Percentiles rank a stretch among this genome's conserved stretches.
Conservation (phyloP, 2,329 filamentous ascomycete species). For the Fusarium sp. region DNA sequence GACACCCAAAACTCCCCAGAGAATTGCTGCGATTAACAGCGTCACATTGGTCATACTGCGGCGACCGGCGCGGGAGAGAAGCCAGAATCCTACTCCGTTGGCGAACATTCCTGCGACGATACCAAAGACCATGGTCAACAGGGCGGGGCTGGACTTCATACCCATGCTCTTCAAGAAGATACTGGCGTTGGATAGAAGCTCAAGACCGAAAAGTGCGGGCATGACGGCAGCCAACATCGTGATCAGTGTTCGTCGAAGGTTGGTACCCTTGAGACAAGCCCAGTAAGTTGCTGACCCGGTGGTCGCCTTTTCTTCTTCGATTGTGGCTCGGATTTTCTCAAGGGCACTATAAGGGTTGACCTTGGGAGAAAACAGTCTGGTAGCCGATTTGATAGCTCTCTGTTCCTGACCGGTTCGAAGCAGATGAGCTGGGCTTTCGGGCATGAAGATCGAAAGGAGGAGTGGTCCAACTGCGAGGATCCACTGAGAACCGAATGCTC, state of each 20-base stretch:
- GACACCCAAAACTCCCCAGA: slow-evolving; percentile 61
- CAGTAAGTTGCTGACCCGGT: slow-evolving; percentile 55
- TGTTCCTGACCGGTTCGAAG: slow-evolving; percentile 37
- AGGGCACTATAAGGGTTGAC: slow-evolving; percentile 31
- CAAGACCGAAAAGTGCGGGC: slow-evolving; percentile 61
- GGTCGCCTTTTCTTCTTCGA: slow-evolving; percentile 58
- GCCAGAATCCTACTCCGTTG: slow-evolving; percentile 62
- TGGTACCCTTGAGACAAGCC: slow-evolving; percentile 59
- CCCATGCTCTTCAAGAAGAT: slow-evolving; percentile 57
- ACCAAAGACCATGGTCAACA: slow-evolving; percentile 64
- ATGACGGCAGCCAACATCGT: slow-evolving; percentile 58
- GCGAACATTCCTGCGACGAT: slow-evolving; percentile 62
- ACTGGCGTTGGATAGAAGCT: slow-evolving; percentile 59
- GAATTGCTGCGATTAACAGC: slow-evolving; percentile 49
- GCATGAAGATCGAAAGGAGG: slow-evolving; percentile 46
- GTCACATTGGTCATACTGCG: slow-evolving; percentile 58
- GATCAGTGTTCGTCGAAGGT: slow-evolving; percentile 58
- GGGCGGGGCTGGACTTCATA: slow-evolving; percentile 49
- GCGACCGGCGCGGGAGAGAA: slow-evolving; percentile 59
- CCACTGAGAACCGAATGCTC: slow-evolving; percentile 49
- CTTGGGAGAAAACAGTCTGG: slow-evolving; percentile 42
- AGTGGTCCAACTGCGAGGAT: slow-evolving; percentile 41
- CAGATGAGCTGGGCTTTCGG: slow-evolving; percentile 49
- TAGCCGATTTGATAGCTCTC: slow-evolving; percentile 37
- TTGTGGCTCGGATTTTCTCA: slow-evolving; percentile 49